Percentiles rank a stretch among this genome's conserved stretches.
phyloP scores from a whole-genome alignment of 331 rosid genomes.

The Acacia pycnantha region DNA sequence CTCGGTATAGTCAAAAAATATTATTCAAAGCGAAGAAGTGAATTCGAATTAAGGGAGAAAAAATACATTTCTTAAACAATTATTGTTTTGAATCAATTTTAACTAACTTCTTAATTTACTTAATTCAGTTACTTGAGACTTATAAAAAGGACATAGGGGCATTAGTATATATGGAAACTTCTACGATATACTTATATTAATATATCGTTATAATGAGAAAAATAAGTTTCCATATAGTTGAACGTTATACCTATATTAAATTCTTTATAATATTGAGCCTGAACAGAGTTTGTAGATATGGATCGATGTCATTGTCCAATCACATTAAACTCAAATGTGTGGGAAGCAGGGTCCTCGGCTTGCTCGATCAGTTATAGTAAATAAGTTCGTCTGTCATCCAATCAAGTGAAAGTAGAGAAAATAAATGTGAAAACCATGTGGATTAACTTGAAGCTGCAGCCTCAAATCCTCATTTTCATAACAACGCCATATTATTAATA shows the following conservation, averaged over 20 bases:
- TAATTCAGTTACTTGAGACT: no score
- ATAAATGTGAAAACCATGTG: slow-evolving; percentile 29
- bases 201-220: no score
- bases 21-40: background rate
- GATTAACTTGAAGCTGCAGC: slow-evolving; percentile 38
- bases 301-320: background rate
- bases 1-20: no score
- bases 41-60: background rate
- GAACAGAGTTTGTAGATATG: background rate
- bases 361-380: slow-evolving; percentile 7
- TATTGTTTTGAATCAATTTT: no score
- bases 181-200: no score
- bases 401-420: slow-evolving; percentile 23
- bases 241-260: no score
- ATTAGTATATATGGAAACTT: no score
- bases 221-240: no score
- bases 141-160: no score
- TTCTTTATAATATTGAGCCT: background rate
- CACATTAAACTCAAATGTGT: slow-evolving; percentile 3
- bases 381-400: slow-evolving; percentile 17
- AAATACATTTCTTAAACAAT: no score
- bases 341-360: slow-evolving; percentile 22
- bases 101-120: no score
- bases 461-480: slow-evolving; percentile 21
- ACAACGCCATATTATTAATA: background rate